A percentile compares a stretch with the other conserved stretches of the same genome.
Conservation (phyloP, 1,284 basidiomycete species). For the Boletellus dicymbophilus region DNA sequence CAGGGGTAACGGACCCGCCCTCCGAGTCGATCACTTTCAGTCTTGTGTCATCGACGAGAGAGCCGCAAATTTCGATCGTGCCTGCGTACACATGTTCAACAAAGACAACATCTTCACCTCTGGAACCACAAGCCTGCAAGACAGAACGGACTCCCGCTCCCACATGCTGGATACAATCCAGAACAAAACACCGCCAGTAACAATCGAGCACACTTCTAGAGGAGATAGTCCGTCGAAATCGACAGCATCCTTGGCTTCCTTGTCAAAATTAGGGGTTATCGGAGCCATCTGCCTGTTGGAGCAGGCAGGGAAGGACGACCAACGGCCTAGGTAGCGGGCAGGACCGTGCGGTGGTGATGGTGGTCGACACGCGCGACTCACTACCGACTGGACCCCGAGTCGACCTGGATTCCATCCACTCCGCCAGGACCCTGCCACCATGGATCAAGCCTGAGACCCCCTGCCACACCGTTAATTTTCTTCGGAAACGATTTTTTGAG, state of each 20-base stretch:
- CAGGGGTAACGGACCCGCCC: constrained; percentile 49
- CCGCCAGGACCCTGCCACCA: too few relatives aligned
- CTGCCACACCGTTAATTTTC: constrained; percentile 51
- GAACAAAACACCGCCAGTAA: constrained; percentile 38
- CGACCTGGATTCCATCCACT: too few relatives aligned
- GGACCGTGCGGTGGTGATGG: too few relatives aligned
- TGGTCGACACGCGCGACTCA: too few relatives aligned
- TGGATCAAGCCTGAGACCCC: too few relatives aligned
- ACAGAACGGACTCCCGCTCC: constrained; percentile 25
- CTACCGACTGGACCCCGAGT: too few relatives aligned
- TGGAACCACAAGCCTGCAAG: constrained; percentile 11
- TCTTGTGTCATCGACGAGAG: constrained; percentile 7
- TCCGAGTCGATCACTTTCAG: constrained; percentile 36
- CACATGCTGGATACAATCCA: constrained; percentile 40
- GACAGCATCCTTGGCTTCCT: constrained; percentile 55
- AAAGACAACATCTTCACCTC: constrained; percentile 30
- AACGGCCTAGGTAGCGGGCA: too few relatives aligned
- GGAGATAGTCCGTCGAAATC: constrained; percentile 68
- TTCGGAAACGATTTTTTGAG: constrained; percentile 40
- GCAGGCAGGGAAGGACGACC: too few relatives aligned
- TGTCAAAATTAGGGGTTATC: constrained; percentile 61
- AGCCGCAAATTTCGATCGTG: constrained; percentile 17
- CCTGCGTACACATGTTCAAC: constrained; percentile 35
- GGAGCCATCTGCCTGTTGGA: constrained; percentile 56
- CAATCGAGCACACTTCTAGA: constrained; percentile 38